Evolutionary conservation across 176 grass and related monocot genomes (phyloP).

Genomic region (Pontederia crassipes): DNA sequence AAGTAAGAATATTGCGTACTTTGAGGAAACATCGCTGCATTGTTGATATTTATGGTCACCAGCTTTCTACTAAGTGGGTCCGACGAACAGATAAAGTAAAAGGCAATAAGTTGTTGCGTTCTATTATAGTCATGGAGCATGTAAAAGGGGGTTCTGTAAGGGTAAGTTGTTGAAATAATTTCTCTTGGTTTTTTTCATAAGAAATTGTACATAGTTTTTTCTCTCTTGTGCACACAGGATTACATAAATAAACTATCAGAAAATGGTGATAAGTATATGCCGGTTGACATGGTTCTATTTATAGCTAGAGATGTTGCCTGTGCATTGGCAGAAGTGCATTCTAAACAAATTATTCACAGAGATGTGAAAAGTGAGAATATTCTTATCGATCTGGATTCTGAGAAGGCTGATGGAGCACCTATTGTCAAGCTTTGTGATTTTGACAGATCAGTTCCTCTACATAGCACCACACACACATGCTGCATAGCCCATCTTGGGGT

Average conservation of each 20-base stretch:
- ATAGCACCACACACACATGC: conserved; percentile 70
- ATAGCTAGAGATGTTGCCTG: conserved; percentile 78
- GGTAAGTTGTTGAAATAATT: conserved; percentile 29
- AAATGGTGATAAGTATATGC: conserved; percentile 59
- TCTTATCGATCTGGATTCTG: conserved; percentile 52
- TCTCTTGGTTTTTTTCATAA: conserved; percentile 1
- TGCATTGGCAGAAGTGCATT: conserved; percentile 68
- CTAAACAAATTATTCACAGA: conserved; percentile 81
- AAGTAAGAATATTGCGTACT: conserved; percentile 85
- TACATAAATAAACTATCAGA: conserved; percentile 60
- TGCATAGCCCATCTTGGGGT: conserved; percentile 78
- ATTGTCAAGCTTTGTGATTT: conserved; percentile 90
- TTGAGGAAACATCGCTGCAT: conserved; percentile 73
- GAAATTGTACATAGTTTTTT: neutral
- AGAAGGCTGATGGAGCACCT: conserved; percentile 29
- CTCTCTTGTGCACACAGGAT: conserved; percentile 26
- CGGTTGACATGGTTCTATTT: conserved; percentile 51
- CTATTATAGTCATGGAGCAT: conserved; percentile 85
- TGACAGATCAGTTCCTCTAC: conserved; percentile 64
- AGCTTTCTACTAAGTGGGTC: conserved; percentile 89
- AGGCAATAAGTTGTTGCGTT: conserved; percentile 75
- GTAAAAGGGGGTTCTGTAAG: conserved; percentile 88
- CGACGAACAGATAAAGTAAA: conserved; percentile 39
- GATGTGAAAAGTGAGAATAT: conserved; percentile 98
- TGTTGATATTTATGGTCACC: conserved; percentile 89